phyloP scores from a whole-genome alignment of 2,329 filamentous ascomycete genomes.

The Xylariales sp. region DNA sequence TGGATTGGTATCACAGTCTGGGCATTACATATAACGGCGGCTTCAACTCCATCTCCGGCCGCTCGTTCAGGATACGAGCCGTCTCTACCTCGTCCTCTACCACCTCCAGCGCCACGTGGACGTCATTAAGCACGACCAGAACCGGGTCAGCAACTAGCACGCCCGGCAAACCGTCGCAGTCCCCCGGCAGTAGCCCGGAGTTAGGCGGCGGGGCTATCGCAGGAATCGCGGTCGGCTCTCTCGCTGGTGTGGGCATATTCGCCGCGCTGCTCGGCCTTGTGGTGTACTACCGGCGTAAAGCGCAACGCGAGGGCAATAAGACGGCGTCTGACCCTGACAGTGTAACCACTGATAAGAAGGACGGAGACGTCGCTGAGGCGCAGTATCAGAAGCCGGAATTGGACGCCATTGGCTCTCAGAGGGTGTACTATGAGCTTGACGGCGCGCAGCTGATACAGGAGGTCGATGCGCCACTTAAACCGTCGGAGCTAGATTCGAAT shows the following conservation, averaged over 20 bases:
- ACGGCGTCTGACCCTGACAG: background rate
- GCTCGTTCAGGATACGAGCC: conserved; percentile 12
- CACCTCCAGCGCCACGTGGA: background rate
- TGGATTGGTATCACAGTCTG: conserved; percentile 18
- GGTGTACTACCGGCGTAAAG: conserved; percentile 21
- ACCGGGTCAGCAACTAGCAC: background rate
- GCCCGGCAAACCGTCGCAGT: background rate
- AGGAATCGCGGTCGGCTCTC: conserved; percentile 1
- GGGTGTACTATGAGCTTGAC: conserved; percentile 16
- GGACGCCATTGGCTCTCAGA: background rate
- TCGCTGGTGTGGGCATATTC: conserved; percentile 9
- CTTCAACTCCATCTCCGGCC: background rate
- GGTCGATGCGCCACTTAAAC: background rate
- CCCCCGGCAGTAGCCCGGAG: background rate
- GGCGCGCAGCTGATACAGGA: background rate
- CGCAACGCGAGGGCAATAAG: background rate
- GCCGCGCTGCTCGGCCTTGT: conserved; percentile 9
- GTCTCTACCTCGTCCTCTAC: background rate
- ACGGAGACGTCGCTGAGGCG: background rate
- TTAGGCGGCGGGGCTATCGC: conserved; percentile 15
- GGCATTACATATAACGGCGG: conserved; percentile 7
- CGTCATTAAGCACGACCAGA: background rate
- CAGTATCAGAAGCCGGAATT: conserved; percentile 16
- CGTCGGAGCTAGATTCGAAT: conserved; percentile 17
- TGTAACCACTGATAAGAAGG: background rate